Base-by-base conservation (phyloP, 2,329 filamentous ascomycete species). In the Proliferodiscus dingleyae region DNA sequence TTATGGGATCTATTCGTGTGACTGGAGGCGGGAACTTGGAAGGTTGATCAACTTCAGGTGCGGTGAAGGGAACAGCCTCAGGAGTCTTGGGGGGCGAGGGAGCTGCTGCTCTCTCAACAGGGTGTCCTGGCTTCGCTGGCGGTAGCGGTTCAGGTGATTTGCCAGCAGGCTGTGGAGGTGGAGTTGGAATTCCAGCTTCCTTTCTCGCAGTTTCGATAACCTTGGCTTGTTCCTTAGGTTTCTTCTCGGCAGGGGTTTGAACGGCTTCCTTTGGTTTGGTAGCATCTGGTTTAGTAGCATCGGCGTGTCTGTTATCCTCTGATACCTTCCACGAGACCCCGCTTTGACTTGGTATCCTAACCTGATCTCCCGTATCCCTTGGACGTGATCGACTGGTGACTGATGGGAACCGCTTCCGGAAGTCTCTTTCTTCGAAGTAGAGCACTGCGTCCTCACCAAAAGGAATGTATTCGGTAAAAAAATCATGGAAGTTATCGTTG, bases 401-500 rank as follows among this genome's bases (percentile, higher is more conserved):
- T 53, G 70, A 70, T 7, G 80, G 81, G 72, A 95, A 96, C 47
- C 87, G 83, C 68, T 85, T 89, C 64, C 85, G 81, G 72, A 95
- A 96, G 62, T 96, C 89, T 56, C 85, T 80, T 71, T 98, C 93
- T 69, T 98, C 93, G 42, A 98, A 83, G 71, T 95, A 97, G 21
- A 95, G 80, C 37, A 98, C 91, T 15, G 86, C 86, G 64, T 95
- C 88, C 70, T 98, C 93, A 61, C 90, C 93, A 57, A 87, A 95
- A 18, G 93, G 93, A 15, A 98, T 71, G 67, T 91, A 98, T 70
- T 96, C 90, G 60, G 90, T 97, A 71, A 98, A 98, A 74, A 96
- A 93, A 68, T 98, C 93, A 70, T 98, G 91, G 78, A 97, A 98
- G 70, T 89, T 95, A 73, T 98, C 93, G 63, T 85, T 95, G 68